Conservation (phyloP, 192 early-diverging fungal genomes). For the Gonapodya prolifera region DNA sequence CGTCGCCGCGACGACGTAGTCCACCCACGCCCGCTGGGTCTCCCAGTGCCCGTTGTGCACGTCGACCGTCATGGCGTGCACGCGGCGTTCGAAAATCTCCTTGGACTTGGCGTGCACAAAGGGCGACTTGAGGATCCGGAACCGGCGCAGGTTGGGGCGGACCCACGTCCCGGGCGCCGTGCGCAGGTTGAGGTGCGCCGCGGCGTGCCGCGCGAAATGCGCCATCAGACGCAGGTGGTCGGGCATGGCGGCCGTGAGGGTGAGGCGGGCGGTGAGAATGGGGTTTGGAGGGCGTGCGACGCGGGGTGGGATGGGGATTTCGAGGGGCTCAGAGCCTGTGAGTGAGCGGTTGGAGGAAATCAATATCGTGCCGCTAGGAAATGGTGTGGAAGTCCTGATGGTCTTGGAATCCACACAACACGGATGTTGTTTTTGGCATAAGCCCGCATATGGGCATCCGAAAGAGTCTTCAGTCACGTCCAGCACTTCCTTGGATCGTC, state of each 20-base stretch:
- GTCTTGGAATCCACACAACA: no score
- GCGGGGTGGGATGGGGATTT: neutral
- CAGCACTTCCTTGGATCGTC: no score
- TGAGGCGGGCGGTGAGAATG: neutral
- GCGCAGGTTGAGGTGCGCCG: slow-evolving; percentile 57
- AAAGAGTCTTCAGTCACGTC: no score
- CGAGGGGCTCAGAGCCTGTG: neutral
- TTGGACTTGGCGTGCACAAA: slow-evolving; percentile 94
- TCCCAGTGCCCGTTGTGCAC: slow-evolving; percentile 58
- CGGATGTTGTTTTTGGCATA: no score
- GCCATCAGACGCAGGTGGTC: slow-evolving; percentile 77
- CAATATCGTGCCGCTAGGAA: neutral
- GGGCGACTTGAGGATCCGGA: slow-evolving; percentile 82
- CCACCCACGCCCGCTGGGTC: slow-evolving; percentile 19
- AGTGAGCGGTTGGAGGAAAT: neutral
- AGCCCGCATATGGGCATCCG: no score
- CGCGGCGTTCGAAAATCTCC: slow-evolving; percentile 91
- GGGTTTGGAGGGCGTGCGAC: neutral
- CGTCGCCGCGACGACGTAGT: slow-evolving; percentile 67
- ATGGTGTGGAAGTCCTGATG: no score
- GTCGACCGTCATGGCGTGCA: slow-evolving; percentile 67
- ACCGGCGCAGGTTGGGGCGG: slow-evolving; percentile 58
- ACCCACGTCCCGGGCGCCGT: slow-evolving; percentile 56
- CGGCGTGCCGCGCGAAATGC: slow-evolving; percentile 73
- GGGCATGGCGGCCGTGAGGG: slow-evolving; percentile 59